Base-by-base conservation (phyloP, 495 filamentous ascomycete genomes). In the Hypomontagnella monticulosa region DNA sequence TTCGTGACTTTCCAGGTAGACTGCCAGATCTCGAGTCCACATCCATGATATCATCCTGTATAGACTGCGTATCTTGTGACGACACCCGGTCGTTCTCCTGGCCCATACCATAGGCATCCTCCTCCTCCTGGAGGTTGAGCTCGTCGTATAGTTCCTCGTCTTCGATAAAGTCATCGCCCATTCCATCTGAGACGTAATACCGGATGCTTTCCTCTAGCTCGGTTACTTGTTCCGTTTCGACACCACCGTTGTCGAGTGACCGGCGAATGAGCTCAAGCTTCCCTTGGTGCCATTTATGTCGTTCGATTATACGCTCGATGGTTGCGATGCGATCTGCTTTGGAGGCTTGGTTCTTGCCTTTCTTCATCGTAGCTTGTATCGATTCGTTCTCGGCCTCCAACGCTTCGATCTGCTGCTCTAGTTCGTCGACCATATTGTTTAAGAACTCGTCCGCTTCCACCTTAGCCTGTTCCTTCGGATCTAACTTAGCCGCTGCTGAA, bases 91-190 rank as follows among this genome's bases (percentile, higher is more conserved):
- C 95, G 71, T 87, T 89, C 15, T 97, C 96, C 57, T 81, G 82
- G 61, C 79, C 84, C 82, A 97, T 89, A 41, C 93, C 96, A 65
- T 89, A 97, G 37, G 85, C 81, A 46, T 86, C 89, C 66, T 95
- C 94, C 65, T 98, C 96, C 61, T 96, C 94, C 47, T 92, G 88
- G 23, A 99, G 87, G 66, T 93, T 89, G 47, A 99, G 81, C 50
- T 97, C 96, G 70, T 99, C 96, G 75, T 99, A 99, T 61, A 99
- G 89, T 53, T 73, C 78, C 48, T 98, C 94, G 69, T 98, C 92
- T 66, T 97, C 93, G 66, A 91, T 85, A 78, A 90, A 98, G 67
- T 98, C 96, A 33, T 89, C 80, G 55, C 90, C 92, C 76, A 90
- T 88, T 70, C 93, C 92, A 72, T 93, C 92, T 55, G 95, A 87